A percentile compares a stretch with the other conserved stretches of the same genome.
Conservation (phyloP, 352 stramenopile genomes). For the Globisporangium yorkense region DNA sequence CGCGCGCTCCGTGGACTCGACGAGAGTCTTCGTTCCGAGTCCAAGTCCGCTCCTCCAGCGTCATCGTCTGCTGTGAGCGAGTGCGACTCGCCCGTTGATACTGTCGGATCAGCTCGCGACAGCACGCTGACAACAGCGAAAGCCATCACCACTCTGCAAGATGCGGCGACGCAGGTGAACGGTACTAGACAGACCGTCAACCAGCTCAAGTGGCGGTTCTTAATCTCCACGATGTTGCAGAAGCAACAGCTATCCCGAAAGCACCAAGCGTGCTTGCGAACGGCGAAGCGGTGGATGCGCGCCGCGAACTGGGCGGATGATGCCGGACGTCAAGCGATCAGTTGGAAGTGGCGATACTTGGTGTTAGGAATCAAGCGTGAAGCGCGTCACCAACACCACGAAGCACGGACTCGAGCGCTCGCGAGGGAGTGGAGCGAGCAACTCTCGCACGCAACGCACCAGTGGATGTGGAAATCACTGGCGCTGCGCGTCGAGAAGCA, state of each 20-base stretch:
- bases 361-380: neutral
- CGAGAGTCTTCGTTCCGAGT: too few species aligned
- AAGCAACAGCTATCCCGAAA: neutral
- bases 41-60: neutral
- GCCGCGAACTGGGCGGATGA: neutral
- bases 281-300: neutral
- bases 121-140: neutral
- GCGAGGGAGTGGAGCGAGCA: neutral
- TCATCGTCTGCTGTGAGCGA: neutral
- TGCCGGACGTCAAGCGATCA: neutral
- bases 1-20: neutral
- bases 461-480: conserved; percentile 19
- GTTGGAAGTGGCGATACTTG: neutral
- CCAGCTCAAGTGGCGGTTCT: neutral
- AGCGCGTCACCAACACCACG: neutral
- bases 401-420: neutral
- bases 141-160: neutral
- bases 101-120: neutral
- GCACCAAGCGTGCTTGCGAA: neutral
- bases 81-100: neutral
- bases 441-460: neutral
- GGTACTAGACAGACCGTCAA: neutral
- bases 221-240: neutral
- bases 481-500: conserved; percentile 14
- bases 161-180: neutral